These are phyloP conservation scores for Rhodotorula taiwanensis DNA, from an alignment of 768 basidiomycete genomes.

Conservation along the genomic window DNA sequence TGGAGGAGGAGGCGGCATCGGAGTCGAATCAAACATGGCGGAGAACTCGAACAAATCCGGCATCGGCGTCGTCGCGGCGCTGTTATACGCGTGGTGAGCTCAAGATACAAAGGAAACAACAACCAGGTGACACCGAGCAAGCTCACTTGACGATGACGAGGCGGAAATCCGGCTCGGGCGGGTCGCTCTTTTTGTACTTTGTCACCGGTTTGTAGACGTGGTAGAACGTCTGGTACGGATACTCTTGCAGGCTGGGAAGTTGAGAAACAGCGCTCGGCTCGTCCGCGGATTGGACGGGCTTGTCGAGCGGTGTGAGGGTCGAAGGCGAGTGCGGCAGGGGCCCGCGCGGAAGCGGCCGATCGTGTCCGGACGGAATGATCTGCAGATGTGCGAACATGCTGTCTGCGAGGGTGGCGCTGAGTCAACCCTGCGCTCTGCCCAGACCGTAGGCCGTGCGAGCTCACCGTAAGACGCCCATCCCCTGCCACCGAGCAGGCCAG, in stretches of 20 bases:
- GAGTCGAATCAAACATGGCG: constrained; percentile 53
- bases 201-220: constrained; percentile 88
- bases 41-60: constrained; percentile 73
- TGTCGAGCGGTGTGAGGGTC: constrained; percentile 41
- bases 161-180: constrained; percentile 74
- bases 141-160: constrained; percentile 78
- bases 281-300: constrained; percentile 1
- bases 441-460: background rate
- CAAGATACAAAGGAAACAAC: background rate
- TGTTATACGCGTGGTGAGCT: constrained; percentile 42
- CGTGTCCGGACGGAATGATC: constrained; percentile 64
- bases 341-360: constrained; percentile 43
- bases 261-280: background rate
- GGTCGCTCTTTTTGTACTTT: constrained; percentile 67
- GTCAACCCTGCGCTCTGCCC: background rate
- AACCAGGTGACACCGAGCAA: background rate
- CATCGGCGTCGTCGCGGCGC: constrained; percentile 73
- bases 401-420: constrained; percentile 47
- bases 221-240: constrained; percentile 76
- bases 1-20: background rate
- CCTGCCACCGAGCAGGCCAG: constrained; percentile 24
- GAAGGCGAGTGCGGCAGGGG: constrained; percentile 12
- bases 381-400: constrained; percentile 64
- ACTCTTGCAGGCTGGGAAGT: constrained; percentile 40
- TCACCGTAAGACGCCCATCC: constrained; percentile 34